Evolutionary conservation across 495 filamentous ascomycete genomes (phyloP).

Genomic region (Glonium stellatum): DNA sequence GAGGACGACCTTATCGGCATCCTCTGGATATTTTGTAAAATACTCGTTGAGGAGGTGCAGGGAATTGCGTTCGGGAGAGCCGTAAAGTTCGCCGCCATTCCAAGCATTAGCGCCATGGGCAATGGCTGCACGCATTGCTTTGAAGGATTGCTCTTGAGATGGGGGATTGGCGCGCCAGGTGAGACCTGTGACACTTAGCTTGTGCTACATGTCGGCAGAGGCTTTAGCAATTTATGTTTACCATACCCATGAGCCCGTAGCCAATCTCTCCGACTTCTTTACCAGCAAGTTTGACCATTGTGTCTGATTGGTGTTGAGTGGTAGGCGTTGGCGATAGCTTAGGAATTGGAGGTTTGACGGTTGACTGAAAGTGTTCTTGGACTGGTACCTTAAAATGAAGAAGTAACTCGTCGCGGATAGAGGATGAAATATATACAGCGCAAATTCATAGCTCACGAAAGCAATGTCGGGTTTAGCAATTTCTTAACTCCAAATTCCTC

Average conservation of each 20-base stretch:
- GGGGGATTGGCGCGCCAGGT: conserved; percentile 62
- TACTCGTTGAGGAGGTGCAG: conserved; percentile 58
- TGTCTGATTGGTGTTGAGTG: conserved; percentile 2
- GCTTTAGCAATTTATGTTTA: neutral
- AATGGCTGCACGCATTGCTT: conserved; percentile 60
- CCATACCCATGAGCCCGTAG: conserved; percentile 39
- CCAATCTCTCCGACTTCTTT: conserved; percentile 31
- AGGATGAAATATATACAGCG: too few relatives aligned
- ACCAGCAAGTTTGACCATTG: conserved; percentile 26
- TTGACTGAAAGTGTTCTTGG: neutral
- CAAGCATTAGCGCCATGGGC: conserved; percentile 64
- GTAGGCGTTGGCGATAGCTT: neutral
- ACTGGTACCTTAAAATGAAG: neutral
- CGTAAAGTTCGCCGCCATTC: conserved; percentile 81
- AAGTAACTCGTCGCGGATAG: too few relatives aligned
- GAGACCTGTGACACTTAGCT: conserved; percentile 45
- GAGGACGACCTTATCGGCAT: conserved; percentile 58
- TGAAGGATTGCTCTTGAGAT: conserved; percentile 56
- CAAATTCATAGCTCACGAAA: too few relatives aligned
- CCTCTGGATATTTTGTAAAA: conserved; percentile 61
- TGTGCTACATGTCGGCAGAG: neutral
- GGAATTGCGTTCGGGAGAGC: conserved; percentile 60
- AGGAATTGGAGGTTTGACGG: neutral
- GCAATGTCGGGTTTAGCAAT: too few relatives aligned
- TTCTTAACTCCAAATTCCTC: too few relatives aligned